phyloP scores from a whole-genome alignment of 2,329 filamentous ascomycete species.

The Diaporthe eres region DNA sequence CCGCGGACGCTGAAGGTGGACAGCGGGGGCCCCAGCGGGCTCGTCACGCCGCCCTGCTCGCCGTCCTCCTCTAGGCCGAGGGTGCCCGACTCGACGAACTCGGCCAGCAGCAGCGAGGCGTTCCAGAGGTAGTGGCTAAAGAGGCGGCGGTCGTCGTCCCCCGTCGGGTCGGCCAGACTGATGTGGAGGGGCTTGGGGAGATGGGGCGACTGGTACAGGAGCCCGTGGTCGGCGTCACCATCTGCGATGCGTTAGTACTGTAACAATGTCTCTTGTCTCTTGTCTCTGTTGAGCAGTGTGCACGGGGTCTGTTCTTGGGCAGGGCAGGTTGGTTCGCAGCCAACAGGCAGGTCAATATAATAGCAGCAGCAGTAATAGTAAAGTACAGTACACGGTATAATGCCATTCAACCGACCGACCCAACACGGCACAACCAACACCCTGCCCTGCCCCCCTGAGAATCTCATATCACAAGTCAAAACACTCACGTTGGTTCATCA shows the following conservation, averaged over 20 bases:
- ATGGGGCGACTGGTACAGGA: constrained; percentile 71
- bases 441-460: background rate
- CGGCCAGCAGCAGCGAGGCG: constrained; percentile 68
- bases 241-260: constrained; percentile 50
- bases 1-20: constrained; percentile 63
- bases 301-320: background rate
- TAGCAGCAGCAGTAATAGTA: background rate
- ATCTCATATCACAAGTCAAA: background rate
- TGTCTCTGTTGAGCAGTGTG: background rate
- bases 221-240: constrained; percentile 70
- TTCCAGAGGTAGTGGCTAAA: constrained; percentile 85
- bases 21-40: constrained; percentile 36
- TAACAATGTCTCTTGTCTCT: background rate
- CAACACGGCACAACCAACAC: constrained; percentile 10
- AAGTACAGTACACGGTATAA: background rate
- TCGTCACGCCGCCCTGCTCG: background rate
- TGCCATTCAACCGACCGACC: background rate
- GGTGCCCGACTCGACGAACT: constrained; percentile 67
- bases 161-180: constrained; percentile 62
- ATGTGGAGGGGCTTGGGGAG: constrained; percentile 61
- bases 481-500: constrained; percentile 66
- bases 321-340: constrained; percentile 3
- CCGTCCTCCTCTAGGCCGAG: constrained; percentile 47
- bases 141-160: constrained; percentile 68
- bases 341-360: background rate